Percentiles rank a stretch among this genome's conserved stretches.
Conservation (phyloP, 805 yeast genomes). For the Zygosaccharomyces gambellarensis region DNA sequence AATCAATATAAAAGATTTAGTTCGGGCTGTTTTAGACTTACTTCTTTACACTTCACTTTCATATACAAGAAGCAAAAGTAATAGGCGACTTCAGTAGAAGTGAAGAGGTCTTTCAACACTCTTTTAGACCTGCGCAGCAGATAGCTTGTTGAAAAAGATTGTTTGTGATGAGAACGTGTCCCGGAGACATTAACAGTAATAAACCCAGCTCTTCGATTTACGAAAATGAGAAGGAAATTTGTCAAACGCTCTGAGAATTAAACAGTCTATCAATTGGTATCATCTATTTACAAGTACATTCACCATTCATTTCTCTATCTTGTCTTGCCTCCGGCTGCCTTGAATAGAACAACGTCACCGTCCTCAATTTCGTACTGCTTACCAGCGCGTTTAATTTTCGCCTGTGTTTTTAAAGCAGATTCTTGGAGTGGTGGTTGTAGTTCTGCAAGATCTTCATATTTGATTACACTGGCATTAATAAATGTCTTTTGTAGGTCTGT, state of each 20-base stretch:
- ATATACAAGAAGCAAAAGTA: neutral
- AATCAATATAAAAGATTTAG: neutral
- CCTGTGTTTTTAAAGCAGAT: conserved; percentile 26
- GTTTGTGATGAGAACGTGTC: conserved; percentile 39
- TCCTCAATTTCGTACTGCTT: conserved; percentile 76
- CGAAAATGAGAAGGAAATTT: conserved; percentile 31
- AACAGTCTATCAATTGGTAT: conserved; percentile 1
- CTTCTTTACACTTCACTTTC: neutral
- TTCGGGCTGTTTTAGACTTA: neutral
- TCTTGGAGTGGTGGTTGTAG: conserved; percentile 25
- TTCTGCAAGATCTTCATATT: conserved; percentile 51
- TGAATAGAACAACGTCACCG: conserved; percentile 74
- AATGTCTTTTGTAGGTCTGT: conserved; percentile 79
- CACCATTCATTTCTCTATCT: conserved; percentile 15
- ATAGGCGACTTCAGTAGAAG: conserved; percentile 8
- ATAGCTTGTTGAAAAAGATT: conserved; percentile 8
- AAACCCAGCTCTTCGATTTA: conserved; percentile 41
- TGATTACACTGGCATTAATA: conserved; percentile 69
- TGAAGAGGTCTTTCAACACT: neutral
- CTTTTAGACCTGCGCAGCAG: too few species aligned
- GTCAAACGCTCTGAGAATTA: conserved; percentile 37
- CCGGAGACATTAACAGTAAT: conserved; percentile 35
- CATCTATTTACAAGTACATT: conserved; percentile 8
- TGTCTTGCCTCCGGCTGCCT: conserved; percentile 62
- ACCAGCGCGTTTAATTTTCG: conserved; percentile 43